Conservation (phyloP, 2,329 filamentous ascomycete genomes). For the Leptographium flavum region DNA sequence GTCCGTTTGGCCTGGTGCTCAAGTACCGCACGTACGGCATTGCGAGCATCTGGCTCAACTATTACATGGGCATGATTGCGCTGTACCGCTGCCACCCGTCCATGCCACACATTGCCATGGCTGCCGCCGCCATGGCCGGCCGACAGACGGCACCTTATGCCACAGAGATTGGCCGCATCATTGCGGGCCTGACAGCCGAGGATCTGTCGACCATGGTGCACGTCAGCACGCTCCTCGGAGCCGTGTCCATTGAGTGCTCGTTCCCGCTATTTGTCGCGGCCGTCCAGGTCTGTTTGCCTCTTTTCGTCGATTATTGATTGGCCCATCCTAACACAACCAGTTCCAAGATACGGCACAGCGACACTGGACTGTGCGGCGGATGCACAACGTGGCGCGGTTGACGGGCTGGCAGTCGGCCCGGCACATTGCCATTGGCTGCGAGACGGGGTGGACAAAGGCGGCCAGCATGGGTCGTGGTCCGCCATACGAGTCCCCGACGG, state of each 20-base stretch:
- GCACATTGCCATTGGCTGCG: conserved; percentile 71
- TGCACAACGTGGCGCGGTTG: conserved; percentile 61
- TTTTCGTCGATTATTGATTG: background rate
- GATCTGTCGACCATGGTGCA: conserved; percentile 36
- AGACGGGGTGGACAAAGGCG: conserved; percentile 68
- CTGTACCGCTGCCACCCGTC: conserved; percentile 70
- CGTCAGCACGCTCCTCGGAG: conserved; percentile 65
- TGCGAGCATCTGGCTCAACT: conserved; percentile 74
- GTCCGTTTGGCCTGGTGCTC: conserved; percentile 70
- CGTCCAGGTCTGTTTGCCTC: conserved; percentile 40
- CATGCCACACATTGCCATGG: conserved; percentile 84
- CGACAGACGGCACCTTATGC: conserved; percentile 56
- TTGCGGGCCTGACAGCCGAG: conserved; percentile 52
- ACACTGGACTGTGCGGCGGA: conserved; percentile 58
- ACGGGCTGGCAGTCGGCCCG: conserved; percentile 80
- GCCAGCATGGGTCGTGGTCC: conserved; percentile 62
- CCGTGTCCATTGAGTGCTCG: conserved; percentile 67
- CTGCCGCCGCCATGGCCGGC: conserved; percentile 68
- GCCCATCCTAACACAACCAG: conserved; percentile 25
- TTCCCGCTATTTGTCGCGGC: conserved; percentile 80
- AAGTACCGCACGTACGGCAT: conserved; percentile 82
- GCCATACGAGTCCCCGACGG: conserved; percentile 44
- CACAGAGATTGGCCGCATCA: conserved; percentile 64
- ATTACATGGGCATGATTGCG: conserved; percentile 72
- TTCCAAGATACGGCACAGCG: conserved; percentile 60